Conservation (phyloP, 2,329 filamentous ascomycete genomes). For the Purpureocillium takamizusanense region DNA sequence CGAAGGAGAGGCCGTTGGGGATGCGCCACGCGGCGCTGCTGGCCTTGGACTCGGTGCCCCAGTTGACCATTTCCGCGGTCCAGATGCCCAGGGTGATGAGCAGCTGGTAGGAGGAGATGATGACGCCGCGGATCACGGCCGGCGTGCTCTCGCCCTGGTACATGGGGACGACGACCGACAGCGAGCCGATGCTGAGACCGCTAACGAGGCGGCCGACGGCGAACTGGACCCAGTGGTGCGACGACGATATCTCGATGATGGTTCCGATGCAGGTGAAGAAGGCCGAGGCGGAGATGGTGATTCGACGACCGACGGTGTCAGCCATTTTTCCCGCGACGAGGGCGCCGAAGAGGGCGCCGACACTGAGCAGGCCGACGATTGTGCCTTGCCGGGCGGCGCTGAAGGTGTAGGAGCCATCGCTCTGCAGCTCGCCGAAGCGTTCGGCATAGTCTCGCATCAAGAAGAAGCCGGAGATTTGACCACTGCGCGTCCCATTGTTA, state of each 20-base stretch:
- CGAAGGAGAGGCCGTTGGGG: conserved; percentile 46
- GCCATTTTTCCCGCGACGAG: conserved; percentile 50
- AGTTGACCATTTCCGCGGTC: conserved; percentile 50
- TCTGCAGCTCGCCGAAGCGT: conserved; percentile 40
- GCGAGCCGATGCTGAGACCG: conserved; percentile 54
- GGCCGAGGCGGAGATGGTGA: conserved; percentile 53
- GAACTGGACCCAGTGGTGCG: conserved; percentile 51
- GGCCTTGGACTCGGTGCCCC: conserved; percentile 40
- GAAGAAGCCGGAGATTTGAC: conserved; percentile 54
- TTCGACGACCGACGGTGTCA: conserved; percentile 51
- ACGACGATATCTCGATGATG: conserved; percentile 52
- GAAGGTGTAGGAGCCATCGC: conserved; percentile 36
- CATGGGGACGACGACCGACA: conserved; percentile 58
- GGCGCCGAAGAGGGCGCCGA: conserved; percentile 51
- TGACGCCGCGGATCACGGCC: conserved; percentile 52
- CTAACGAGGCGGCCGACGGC: conserved; percentile 57
- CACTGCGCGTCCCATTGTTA: too few species aligned
- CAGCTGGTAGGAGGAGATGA: conserved; percentile 58
- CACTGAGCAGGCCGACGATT: conserved; percentile 51
- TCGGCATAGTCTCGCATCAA: conserved; percentile 46
- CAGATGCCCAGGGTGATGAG: conserved; percentile 62
- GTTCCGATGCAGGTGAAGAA: conserved; percentile 57
- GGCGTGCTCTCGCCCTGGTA: conserved; percentile 61
- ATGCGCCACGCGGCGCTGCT: conserved; percentile 52
- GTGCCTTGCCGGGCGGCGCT: conserved; percentile 51